Evolutionary conservation across 495 filamentous ascomycete genomes (phyloP), one percentile per base, ranked within the genome.

Genomic region (Neurospora discreta): DNA sequence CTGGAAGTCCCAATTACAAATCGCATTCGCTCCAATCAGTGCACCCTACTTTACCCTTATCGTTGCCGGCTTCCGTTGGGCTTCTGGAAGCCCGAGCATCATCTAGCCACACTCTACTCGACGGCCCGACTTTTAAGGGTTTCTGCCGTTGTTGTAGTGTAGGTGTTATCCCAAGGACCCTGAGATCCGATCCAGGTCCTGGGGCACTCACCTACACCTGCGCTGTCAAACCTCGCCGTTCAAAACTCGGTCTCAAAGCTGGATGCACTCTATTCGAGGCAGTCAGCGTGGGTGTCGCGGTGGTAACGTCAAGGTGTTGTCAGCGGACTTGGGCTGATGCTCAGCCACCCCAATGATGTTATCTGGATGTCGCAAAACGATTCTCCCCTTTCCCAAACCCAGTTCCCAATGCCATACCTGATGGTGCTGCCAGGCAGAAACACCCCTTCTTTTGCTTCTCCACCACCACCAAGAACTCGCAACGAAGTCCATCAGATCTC

Each of bases 11-110:
- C 52, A 65, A 65, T 33, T 65, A 65, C 52, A 65, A 65, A 65
- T 65, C 26, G 26, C 52, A 65, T 65, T 13, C 33, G 15, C 26
- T 36, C 26, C 52, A 26, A 36, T 36, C 15, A 65, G 33, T 5
- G 52, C 52, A 65, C 26, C 26, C 26, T 36, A 73, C 68, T 77
- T 79, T 75, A 76, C 68, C 73, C 73, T 58, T 73, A 73, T 75
- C 75, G 58, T 73, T 60, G 20, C 30, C 68, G 30, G 44, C 69
- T 77, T 78, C 72, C 72, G 44, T 38, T 44, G 71, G 69, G 68
- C 75, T 80, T 79, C 78, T 58, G 76, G 77, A 78, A 77, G 52
- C 41, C 70, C 15, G 69, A 46, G 72, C 71, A 67, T 68, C 46
- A n/a, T 75, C 77, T 74, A 77, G 76, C 75, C 78, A 77, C 71